phyloP scores from a whole-genome alignment of 2,329 filamentous ascomycete species.

The Cladosporium cucumerinum region DNA sequence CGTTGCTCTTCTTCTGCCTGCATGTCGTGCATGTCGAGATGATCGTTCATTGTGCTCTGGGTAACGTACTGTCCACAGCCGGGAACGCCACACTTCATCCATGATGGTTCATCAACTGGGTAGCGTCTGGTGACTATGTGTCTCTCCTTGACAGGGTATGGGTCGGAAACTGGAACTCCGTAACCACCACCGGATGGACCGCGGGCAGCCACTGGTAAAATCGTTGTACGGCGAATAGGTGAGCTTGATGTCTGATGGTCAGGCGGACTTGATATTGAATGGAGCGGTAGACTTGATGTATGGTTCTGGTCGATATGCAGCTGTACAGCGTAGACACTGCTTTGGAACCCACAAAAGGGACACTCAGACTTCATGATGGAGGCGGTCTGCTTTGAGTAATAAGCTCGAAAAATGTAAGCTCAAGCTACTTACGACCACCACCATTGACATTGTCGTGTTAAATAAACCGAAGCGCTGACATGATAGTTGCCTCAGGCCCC shows the following conservation, averaged over 20 bases:
- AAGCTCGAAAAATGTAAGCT: not conserved
- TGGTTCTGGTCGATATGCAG: constrained; percentile 2
- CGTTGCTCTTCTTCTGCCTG: not conserved
- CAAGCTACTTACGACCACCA: not conserved
- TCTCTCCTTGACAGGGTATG: not conserved
- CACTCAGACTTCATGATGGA: not conserved
- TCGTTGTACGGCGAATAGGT: not conserved
- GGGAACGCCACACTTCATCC: constrained; percentile 1
- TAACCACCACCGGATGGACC: not conserved
- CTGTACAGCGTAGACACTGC: not conserved
- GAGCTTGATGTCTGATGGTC: not conserved
- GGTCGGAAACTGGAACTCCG: not conserved
- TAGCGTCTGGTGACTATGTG: constrained; percentile 1
- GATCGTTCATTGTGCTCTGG: not conserved
- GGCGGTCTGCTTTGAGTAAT: not conserved
- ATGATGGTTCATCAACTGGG: not conserved
- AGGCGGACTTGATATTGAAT: not conserved
- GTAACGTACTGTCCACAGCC: constrained; percentile 4
- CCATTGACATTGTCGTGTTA: not conserved
- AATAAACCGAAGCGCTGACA: not conserved
- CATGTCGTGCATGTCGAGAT: constrained; percentile 10
- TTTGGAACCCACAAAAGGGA: not conserved
- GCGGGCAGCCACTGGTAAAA: not conserved
- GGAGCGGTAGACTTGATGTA: not conserved
- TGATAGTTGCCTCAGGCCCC: constrained; percentile 5